Conservation (phyloP, 371 early-diverging fungal genomes). For the Mucor ambiguus region DNA sequence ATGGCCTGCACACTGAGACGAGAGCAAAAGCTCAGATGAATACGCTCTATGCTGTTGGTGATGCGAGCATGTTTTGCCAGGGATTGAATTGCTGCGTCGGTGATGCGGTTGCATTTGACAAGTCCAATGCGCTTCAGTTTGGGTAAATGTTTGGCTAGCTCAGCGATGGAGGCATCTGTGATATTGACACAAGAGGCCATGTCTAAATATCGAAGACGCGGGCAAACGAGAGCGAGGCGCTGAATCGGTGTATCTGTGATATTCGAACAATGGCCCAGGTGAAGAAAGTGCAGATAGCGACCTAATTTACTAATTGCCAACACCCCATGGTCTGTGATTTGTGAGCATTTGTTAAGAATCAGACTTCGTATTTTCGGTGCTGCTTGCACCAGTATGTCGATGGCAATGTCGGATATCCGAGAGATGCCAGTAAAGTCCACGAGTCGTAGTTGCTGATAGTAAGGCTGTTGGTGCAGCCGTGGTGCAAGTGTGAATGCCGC, state of each 20-base stretch:
- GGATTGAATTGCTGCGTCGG: slow-evolving; percentile 57
- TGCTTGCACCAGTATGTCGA: slow-evolving; percentile 48
- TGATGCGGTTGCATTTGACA: slow-evolving; percentile 63
- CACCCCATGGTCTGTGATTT: slow-evolving; percentile 58
- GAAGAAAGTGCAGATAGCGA: slow-evolving; percentile 60
- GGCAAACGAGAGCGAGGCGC: slow-evolving; percentile 55
- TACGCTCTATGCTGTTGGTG: slow-evolving; percentile 56
- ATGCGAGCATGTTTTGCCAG: slow-evolving; percentile 50
- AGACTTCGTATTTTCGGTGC: slow-evolving; percentile 62
- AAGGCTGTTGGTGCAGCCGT: slow-evolving; percentile 9
- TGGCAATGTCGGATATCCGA: slow-evolving; percentile 51
- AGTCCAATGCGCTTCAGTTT: slow-evolving; percentile 64
- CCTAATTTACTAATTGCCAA: slow-evolving; percentile 55
- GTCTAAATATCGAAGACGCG: slow-evolving; percentile 66
- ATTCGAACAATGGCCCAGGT: slow-evolving; percentile 60
- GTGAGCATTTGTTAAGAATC: slow-evolving; percentile 60
- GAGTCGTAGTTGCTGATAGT: slow-evolving; percentile 58
- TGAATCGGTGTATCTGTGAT: slow-evolving; percentile 58
- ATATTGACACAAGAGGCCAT: slow-evolving; percentile 61
- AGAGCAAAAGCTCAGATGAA: slow-evolving; percentile 63
- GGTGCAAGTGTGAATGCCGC: slow-evolving; percentile 38
- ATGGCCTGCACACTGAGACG: slow-evolving; percentile 53
- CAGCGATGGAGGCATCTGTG: slow-evolving; percentile 57
- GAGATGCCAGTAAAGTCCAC: slow-evolving; percentile 58
- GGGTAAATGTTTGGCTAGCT: slow-evolving; percentile 53